Evolutionary conservation across 2,329 filamentous ascomycete species (phyloP).

Genomic region (Penicillium sp.): DNA sequence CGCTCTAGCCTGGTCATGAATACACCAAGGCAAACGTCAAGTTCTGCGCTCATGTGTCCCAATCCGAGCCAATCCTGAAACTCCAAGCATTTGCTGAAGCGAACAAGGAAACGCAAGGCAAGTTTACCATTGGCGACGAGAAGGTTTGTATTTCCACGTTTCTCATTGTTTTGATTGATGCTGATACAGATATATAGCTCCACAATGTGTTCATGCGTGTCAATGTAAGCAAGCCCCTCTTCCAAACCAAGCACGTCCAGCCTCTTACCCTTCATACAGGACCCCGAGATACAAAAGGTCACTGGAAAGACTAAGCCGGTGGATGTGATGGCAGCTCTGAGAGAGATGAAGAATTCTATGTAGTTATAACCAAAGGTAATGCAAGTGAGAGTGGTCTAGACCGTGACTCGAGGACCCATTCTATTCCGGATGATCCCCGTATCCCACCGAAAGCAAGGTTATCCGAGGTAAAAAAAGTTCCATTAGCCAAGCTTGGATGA

Average conservation of each 20-base stretch:
- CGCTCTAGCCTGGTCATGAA: slow-evolving; percentile 80
- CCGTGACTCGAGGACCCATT: not conserved
- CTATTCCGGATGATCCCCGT: slow-evolving; percentile 14
- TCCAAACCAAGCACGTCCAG: not conserved
- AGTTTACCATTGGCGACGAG: slow-evolving; percentile 96
- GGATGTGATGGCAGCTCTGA: slow-evolving; percentile 80
- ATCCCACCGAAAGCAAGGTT: not conserved
- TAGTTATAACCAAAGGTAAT: slow-evolving; percentile 25
- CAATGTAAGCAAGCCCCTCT: slow-evolving; percentile 58
- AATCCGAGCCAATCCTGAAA: slow-evolving; percentile 75
- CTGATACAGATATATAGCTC: slow-evolving; percentile 55
- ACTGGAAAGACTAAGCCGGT: slow-evolving; percentile 80
- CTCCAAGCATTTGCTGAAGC: slow-evolving; percentile 75
- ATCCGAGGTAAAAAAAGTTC: slow-evolving; percentile 4
- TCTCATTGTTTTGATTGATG: not conserved
- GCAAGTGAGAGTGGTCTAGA: not conserved
- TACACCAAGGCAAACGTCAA: slow-evolving; percentile 98
- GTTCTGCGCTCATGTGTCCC: slow-evolving; percentile 77
- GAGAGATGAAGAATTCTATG: slow-evolving; percentile 77
- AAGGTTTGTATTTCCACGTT: slow-evolving; percentile 66
- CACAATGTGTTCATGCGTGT: slow-evolving; percentile 98
- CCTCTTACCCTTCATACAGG: slow-evolving; percentile 52
- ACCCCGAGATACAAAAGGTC: slow-evolving; percentile 80
- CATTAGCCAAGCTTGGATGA: not conserved
- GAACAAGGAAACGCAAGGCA: slow-evolving; percentile 88